Percentiles rank a stretch among this genome's conserved stretches.
Evolutionary conservation across 202 grass and related monocot genomes (phyloP).

Genomic region (Setaria italica): DNA sequence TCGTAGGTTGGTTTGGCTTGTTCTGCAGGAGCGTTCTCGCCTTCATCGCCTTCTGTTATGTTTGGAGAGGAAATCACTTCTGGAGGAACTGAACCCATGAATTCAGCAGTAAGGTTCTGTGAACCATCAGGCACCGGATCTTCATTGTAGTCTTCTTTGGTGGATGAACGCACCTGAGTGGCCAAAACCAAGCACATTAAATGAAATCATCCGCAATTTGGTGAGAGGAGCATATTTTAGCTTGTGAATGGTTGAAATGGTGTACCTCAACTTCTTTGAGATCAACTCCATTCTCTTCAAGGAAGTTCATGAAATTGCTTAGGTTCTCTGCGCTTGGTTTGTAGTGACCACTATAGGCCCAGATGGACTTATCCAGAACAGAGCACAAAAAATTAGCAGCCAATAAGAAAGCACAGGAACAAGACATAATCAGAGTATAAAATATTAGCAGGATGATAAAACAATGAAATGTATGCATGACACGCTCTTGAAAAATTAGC

Average conservation of each 20-base stretch:
- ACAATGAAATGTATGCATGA: background rate
- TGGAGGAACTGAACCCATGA: slow-evolving; percentile 32
- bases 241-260: background rate
- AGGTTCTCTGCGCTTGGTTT: slow-evolving; percentile 82
- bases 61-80: slow-evolving; percentile 38
- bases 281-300: slow-evolving; percentile 63
- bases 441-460: background rate
- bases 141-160: slow-evolving; percentile 72
- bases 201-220: background rate
- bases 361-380: slow-evolving; percentile 64
- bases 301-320: slow-evolving; percentile 70
- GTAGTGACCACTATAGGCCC: slow-evolving; percentile 97
- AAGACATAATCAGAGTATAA: too few species aligned
- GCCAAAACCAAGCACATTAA: background rate
- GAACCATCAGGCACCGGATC: slow-evolving; percentile 41
- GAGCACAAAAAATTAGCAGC: background rate
- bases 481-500: background rate
- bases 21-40: slow-evolving; percentile 15
- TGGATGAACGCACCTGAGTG: background rate
- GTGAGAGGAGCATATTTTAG: background rate
- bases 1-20: slow-evolving; percentile 55
- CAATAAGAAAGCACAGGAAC: too few species aligned
- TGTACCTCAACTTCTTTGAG: slow-evolving; percentile 2
- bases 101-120: slow-evolving; percentile 13
- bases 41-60: slow-evolving; percentile 1